phyloP scores from a whole-genome alignment of 768 basidiomycete genomes.

The Xerocomellus intermedius region DNA sequence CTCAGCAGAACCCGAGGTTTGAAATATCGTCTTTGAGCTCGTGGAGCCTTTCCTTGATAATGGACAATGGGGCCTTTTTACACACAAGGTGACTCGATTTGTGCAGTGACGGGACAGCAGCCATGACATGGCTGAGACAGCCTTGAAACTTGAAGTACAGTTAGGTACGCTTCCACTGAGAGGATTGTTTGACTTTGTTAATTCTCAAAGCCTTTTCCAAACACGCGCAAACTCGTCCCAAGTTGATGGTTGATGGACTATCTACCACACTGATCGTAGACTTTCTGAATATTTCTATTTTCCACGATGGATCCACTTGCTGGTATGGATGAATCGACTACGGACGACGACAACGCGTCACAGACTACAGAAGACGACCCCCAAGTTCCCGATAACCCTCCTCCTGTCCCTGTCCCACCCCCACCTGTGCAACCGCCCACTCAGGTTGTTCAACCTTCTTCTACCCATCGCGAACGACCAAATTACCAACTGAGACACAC shows the following conservation, averaged over 20 bases:
- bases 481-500: constrained; percentile 68
- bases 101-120: neutral
- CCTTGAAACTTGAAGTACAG: too few species aligned
- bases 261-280: neutral
- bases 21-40: constrained; percentile 20
- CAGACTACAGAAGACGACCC: constrained; percentile 87
- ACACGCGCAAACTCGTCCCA: constrained; percentile 22
- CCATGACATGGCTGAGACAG: constrained; percentile 10
- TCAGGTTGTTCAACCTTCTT: constrained; percentile 36
- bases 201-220: constrained; percentile 23
- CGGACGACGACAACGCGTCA: constrained; percentile 65
- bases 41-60: constrained; percentile 13
- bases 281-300: neutral
- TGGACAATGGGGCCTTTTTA: neutral
- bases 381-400: constrained; percentile 63
- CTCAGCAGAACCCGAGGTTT: constrained; percentile 25
- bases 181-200: constrained; percentile 23
- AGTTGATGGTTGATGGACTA: neutral
- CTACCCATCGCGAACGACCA: constrained; percentile 45
- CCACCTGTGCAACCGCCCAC: constrained; percentile 34
- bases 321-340: constrained; percentile 43
- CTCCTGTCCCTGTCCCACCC: constrained; percentile 38
- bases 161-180: too few species aligned
- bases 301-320: constrained; percentile 22
- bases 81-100: neutral